These are phyloP conservation scores for Meyerozyma smithsonii DNA, from an alignment of 1,139 yeast species.

Conservation along the genomic window DNA sequence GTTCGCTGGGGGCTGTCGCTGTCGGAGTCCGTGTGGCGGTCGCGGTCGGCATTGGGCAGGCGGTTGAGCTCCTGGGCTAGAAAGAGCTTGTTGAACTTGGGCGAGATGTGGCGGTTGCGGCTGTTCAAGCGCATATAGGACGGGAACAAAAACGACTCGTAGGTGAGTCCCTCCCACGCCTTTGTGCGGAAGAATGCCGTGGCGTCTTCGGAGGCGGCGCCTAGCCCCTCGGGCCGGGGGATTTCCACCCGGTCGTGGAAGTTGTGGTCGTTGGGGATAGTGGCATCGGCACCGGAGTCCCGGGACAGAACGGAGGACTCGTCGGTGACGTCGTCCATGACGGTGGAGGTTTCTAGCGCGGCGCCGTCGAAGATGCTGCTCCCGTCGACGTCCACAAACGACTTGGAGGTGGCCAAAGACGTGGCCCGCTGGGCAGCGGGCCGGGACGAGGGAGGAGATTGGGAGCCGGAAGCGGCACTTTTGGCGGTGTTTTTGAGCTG, in stretches of 20 bases:
- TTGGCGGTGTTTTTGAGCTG: not conserved
- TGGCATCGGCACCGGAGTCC: not conserved
- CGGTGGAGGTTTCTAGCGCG: constrained; percentile 6
- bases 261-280: not conserved
- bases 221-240: not conserved
- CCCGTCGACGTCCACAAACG: constrained; percentile 3
- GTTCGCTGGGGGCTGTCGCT: constrained; percentile 4
- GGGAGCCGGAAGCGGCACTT: not conserved
- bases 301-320: constrained; percentile 3
- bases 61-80: constrained; percentile 71
- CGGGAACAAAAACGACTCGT: constrained; percentile 45
- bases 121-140: constrained; percentile 48
- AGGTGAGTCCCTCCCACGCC: constrained; percentile 30
- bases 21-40: constrained; percentile 8
- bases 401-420: not conserved
- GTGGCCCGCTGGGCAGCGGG: not conserved
- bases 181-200: constrained; percentile 12
- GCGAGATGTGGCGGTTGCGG: constrained; percentile 41
- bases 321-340: not conserved
- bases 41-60: constrained; percentile 8
- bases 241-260: constrained; percentile 3
- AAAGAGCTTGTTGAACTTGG: constrained; percentile 53
- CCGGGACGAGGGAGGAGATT: not conserved
- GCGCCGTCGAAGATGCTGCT: constrained; percentile 4
- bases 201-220: not conserved